Evolutionary conservation across 805 yeast species (phyloP).

Genomic region (Ogataea angusta): DNA sequence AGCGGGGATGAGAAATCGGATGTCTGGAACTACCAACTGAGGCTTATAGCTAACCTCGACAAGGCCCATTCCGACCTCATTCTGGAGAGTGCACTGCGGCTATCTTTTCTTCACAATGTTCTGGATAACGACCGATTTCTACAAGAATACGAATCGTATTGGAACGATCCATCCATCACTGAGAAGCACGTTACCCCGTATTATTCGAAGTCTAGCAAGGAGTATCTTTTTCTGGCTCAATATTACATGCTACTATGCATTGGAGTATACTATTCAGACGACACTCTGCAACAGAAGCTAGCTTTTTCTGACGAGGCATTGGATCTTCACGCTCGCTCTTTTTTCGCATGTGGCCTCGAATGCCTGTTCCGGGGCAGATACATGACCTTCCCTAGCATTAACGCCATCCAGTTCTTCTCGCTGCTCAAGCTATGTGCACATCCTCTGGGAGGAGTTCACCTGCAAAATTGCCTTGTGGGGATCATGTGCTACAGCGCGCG

Average conservation of each 20-base stretch:
- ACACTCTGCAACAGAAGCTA: conserved; percentile 18
- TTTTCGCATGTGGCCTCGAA: conserved; percentile 33
- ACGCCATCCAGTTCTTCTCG: conserved; percentile 27
- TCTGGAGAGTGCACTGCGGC: conserved; percentile 19
- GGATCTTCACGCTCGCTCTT: conserved; percentile 28
- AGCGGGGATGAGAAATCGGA: conserved; percentile 22
- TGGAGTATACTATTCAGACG: conserved; percentile 29
- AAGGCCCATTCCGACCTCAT: conserved; percentile 23
- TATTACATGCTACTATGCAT: conserved; percentile 33
- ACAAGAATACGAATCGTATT: conserved; percentile 52
- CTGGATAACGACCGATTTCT: conserved; percentile 58
- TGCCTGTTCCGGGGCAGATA: conserved; percentile 33
- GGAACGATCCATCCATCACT: conserved; percentile 19
- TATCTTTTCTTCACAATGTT: conserved; percentile 41
- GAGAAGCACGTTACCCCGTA: conserved; percentile 28
- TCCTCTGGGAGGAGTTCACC: conserved; percentile 31
- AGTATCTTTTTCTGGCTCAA: conserved; percentile 30
- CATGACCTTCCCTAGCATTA: conserved; percentile 30
- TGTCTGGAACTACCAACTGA: conserved; percentile 29
- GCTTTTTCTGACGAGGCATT: conserved; percentile 25
- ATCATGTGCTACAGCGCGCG: conserved; percentile 25
- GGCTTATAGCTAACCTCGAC: conserved; percentile 15
- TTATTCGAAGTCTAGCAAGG: conserved; percentile 25
- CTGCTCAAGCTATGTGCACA: conserved; percentile 28
- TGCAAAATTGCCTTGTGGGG: conserved; percentile 25